These are phyloP conservation scores for Aotearoamyces nothofagi DNA, from an alignment of 2,329 filamentous ascomycete species.

Conservation along the genomic window DNA sequence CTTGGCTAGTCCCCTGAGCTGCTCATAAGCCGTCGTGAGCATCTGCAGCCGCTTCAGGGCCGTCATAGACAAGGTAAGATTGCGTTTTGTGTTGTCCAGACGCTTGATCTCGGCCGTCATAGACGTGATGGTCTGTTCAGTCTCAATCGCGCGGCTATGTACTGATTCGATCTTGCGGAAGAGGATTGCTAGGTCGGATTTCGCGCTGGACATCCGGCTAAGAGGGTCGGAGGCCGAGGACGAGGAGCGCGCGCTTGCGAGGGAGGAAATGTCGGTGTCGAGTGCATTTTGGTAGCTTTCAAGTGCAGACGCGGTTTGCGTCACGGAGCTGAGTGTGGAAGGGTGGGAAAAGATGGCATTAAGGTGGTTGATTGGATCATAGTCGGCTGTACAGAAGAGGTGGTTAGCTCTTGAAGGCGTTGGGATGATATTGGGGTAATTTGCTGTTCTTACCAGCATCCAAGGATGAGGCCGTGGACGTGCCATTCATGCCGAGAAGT, in stretches of 20 bases:
- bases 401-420: background rate
- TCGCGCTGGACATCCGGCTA: conserved; percentile 79
- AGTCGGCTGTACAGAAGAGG: conserved; percentile 42
- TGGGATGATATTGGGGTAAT: conserved; percentile 3
- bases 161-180: conserved; percentile 94
- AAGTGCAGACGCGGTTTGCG: conserved; percentile 58
- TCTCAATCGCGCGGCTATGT: conserved; percentile 74
- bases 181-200: conserved; percentile 74
- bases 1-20: conserved; percentile 69
- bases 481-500: conserved; percentile 19
- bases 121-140: conserved; percentile 88
- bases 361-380: conserved; percentile 84
- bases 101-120: conserved; percentile 99
- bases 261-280: conserved; percentile 57
- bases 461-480: conserved; percentile 13
- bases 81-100: conserved; percentile 89
- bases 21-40: conserved; percentile 98
- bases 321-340: conserved; percentile 65
- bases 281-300: conserved; percentile 68
- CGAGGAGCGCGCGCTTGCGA: conserved; percentile 62
- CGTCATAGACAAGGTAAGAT: conserved; percentile 94
- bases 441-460: conserved; percentile 21
- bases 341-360: conserved; percentile 90
- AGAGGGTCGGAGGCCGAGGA: conserved; percentile 78
- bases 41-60: conserved; percentile 94